Base-by-base conservation (phyloP, 371 early-diverging fungal species). In the Apophysomyces elegans region DNA sequence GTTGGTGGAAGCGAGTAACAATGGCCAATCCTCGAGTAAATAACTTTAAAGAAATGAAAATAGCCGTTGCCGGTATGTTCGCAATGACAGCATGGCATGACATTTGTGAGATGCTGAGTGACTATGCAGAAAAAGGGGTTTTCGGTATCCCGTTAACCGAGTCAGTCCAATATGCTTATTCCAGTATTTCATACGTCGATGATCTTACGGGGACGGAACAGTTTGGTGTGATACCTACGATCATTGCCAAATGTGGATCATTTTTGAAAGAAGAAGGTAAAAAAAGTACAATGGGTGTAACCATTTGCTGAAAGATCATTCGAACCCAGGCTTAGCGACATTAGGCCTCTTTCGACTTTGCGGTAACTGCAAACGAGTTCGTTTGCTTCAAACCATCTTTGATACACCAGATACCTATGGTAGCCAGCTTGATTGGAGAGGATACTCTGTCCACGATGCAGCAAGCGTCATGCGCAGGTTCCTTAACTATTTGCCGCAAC, bases 371-470 rank as follows among this genome's bases (percentile, higher is more conserved):
- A 84, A 81, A 54, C 72, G 87, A 38, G 78, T 85, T 26, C 66
- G 79, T 16, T 72, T 80, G 46, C 67, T 87, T 35, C 85, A 87
- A 66, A 60, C 70, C 8, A 66, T 83, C 37, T 87, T 87, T 67
- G 85, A 85, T 64, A 73, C 78, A 5, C 76, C 81, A 21, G 84
- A 81, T 26, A 57, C 57, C 8, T 85, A 83, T 64, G 84, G 85
- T n/a, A 68, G 75, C 8, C 76, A 76, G 37, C 62, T 83, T 13
- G 80, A 79, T 46, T 85, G 84, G 83, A 61, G 76, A 14, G 79
- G 76, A 14, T 86, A 76, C 69, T 78, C 83, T 5, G 78, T 83
- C 5, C 81, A 83, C 61, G 87, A 87, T 71, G 84, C 84, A 11
- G 85, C 87, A n/a, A 81, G 74, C 62, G 72, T 85, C 38, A 65